Percentiles rank a stretch among this genome's conserved stretches.
Conservation (phyloP, 2,329 filamentous ascomycete genomes). For the Cladosporium oxysporum region DNA sequence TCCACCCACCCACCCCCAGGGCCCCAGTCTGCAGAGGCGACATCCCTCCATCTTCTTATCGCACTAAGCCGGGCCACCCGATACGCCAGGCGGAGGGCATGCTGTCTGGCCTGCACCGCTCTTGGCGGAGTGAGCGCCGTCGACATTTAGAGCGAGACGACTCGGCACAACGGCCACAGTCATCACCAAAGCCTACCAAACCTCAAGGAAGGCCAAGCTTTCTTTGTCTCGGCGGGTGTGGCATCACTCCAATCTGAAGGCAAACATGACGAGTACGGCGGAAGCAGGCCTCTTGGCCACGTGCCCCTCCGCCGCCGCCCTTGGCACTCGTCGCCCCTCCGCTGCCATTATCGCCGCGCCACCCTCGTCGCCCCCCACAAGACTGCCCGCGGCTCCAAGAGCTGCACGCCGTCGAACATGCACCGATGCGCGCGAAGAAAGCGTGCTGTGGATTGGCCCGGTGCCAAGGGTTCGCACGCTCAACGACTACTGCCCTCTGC, state of each 20-base stretch:
- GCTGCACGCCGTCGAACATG: conserved; percentile 14
- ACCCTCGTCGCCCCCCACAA: conserved; percentile 10
- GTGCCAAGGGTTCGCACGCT: conserved; percentile 6
- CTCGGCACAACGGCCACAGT: conserved; percentile 8
- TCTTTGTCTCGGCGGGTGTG: conserved; percentile 10
- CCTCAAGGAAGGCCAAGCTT: conserved; percentile 16
- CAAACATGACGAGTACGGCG: conserved; percentile 13
- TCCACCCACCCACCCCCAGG: background rate
- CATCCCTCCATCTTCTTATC: conserved; percentile 12
- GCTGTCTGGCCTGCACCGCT: conserved; percentile 11
- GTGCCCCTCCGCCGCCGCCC: conserved; percentile 18
- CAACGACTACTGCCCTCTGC: background rate
- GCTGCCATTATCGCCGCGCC: conserved; percentile 20
- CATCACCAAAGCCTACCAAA: background rate
- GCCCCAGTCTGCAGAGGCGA: background rate
- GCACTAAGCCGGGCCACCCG: conserved; percentile 5
- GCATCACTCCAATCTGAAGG: background rate
- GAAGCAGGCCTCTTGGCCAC: conserved; percentile 18
- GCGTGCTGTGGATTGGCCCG: conserved; percentile 18
- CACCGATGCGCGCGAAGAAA: conserved; percentile 14
- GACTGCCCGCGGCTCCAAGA: conserved; percentile 17
- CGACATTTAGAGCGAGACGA: background rate
- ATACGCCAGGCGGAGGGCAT: conserved; percentile 3
- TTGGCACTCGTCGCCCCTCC: conserved; percentile 15
- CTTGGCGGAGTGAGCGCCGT: conserved; percentile 7